phyloP scores from a whole-genome alignment of 371 early-diverging fungal species.

The Conidiobolus incongruus region DNA sequence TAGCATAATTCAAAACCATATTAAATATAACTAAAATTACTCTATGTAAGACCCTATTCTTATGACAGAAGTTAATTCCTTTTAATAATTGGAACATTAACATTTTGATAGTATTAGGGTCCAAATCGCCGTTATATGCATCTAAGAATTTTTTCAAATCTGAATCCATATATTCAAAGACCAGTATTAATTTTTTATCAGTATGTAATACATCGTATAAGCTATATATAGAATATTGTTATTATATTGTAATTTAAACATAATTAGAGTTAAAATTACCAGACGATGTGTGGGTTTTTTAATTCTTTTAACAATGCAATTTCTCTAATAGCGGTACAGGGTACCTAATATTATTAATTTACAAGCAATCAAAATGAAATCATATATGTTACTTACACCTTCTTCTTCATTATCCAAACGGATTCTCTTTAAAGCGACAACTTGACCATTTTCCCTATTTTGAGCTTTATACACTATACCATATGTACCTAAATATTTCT shows the following conservation, averaged over 20 bases:
- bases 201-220: slow-evolving; percentile 82
- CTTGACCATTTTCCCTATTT: slow-evolving; percentile 72
- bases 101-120: slow-evolving; percentile 49
- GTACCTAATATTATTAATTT: slow-evolving; percentile 26
- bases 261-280: slow-evolving; percentile 21
- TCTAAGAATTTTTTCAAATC: slow-evolving; percentile 86
- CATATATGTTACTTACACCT: slow-evolving; percentile 26
- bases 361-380: not conserved
- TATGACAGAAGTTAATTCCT: slow-evolving; percentile 67
- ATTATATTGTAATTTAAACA: too few relatives aligned
- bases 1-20: not conserved
- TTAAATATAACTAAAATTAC: slow-evolving; percentile 12
- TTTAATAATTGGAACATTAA: slow-evolving; percentile 33
- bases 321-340: slow-evolving; percentile 95
- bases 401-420: slow-evolving; percentile 93
- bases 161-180: slow-evolving; percentile 89
- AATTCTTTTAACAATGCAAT: slow-evolving; percentile 91
- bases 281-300: slow-evolving; percentile 87
- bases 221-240: not conserved
- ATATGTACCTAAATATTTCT: slow-evolving; percentile 51
- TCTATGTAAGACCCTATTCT: slow-evolving; percentile 53
- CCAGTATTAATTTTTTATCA: slow-evolving; percentile 77
- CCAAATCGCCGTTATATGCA: slow-evolving; percentile 58
- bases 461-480: slow-evolving; percentile 96
- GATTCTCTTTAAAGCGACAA: slow-evolving; percentile 96